These are phyloP conservation scores for Cladobotryum protrusum DNA, from an alignment of 2,329 filamentous ascomycete species.

Conservation along the genomic window DNA sequence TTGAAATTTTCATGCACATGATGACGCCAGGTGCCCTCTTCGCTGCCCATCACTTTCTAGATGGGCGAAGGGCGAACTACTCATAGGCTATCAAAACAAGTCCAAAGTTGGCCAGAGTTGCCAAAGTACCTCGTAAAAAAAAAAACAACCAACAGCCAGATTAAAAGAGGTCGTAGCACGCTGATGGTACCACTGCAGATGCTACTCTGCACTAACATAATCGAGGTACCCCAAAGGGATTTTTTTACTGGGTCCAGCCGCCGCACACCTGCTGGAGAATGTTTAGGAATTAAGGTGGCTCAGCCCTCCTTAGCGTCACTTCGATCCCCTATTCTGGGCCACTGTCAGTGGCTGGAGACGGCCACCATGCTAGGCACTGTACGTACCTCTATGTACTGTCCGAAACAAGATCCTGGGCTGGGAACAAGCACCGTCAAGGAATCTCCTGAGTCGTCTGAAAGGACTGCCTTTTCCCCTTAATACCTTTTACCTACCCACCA, in stretches of 20 bases:
- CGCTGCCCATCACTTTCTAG: neutral
- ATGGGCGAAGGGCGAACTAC: neutral
- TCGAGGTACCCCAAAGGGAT: neutral
- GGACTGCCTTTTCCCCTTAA: conserved; percentile 19
- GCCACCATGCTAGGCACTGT: neutral
- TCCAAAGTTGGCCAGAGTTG: neutral
- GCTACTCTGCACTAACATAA: conserved; percentile 1
- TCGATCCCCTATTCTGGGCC: conserved; percentile 14
- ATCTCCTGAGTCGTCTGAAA: conserved; percentile 13
- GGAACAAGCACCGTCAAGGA: conserved; percentile 5
- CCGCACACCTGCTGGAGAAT: neutral
- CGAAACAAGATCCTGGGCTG: conserved; percentile 12
- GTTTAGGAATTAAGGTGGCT: conserved; percentile 11
- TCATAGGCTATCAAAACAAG: neutral
- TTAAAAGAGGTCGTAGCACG: conserved; percentile 3
- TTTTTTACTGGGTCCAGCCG: neutral
- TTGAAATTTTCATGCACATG: neutral
- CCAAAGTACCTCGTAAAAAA: conserved; percentile 2
- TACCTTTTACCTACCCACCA: conserved; percentile 16
- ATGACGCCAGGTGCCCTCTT: neutral
- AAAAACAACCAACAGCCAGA: too few species aligned
- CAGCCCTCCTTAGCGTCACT: conserved; percentile 10
- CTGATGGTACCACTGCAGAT: too few species aligned
- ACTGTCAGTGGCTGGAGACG: conserved; percentile 1
- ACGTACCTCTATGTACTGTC: conserved; percentile 3